Evolutionary conservation across 768 basidiomycete species (phyloP).

Genomic region (Podaxis carcinomalis): DNA sequence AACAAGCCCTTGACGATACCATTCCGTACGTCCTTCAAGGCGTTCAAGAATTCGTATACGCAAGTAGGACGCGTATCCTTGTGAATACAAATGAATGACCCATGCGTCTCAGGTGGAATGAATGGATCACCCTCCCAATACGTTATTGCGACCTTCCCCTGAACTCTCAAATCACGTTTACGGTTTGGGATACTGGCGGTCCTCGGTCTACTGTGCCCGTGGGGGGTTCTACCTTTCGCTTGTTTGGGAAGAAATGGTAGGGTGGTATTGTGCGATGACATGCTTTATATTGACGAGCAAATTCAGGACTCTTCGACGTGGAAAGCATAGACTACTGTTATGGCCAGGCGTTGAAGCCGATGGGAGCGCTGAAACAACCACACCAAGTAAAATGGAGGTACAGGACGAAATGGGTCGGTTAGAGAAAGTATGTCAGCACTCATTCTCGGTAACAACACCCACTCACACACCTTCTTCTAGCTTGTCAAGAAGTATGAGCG

Average conservation of each 20-base stretch:
- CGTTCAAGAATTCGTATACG: conserved; percentile 83
- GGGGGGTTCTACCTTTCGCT: conserved; percentile 84
- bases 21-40: conserved; percentile 88
- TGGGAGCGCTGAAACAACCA: conserved; percentile 72
- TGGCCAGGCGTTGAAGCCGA: conserved; percentile 88
- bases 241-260: conserved; percentile 94
- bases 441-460: conserved; percentile 12
- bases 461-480: conserved; percentile 26
- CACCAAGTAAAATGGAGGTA: conserved; percentile 79
- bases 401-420: conserved; percentile 94
- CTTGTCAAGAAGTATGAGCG: conserved; percentile 95
- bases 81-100: neutral
- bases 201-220: conserved; percentile 77
- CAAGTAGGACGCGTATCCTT: conserved; percentile 28
- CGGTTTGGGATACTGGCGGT: conserved; percentile 93
- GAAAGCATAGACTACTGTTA: conserved; percentile 83
- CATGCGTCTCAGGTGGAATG: conserved; percentile 75
- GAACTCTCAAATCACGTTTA: conserved; percentile 86
- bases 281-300: neutral
- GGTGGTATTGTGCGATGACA: conserved; percentile 15
- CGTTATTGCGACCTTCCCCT: conserved; percentile 91
- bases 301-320: conserved; percentile 78
- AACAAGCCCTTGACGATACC: conserved; percentile 92
- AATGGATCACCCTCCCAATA: conserved; percentile 90
- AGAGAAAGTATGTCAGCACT: conserved; percentile 62